Base-by-base conservation (phyloP, 208 protist genomes). In the Trypanosoma caninum region DNA sequence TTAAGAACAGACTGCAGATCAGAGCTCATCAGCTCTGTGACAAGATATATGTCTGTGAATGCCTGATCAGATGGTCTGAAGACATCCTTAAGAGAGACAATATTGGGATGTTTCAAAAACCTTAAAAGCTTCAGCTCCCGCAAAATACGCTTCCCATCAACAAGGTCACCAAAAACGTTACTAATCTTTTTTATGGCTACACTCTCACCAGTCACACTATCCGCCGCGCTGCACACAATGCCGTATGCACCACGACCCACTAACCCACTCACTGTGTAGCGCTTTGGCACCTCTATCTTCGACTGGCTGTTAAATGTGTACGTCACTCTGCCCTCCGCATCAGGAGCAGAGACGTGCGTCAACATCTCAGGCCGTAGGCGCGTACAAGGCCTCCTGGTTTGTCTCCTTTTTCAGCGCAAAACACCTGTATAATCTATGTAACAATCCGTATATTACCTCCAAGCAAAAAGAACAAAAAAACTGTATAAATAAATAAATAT, bases 111-210 rank as follows among this genome's bases (percentile, higher is more conserved):
- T 23, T 78, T 55, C 9, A 93, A 57, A 48, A 82, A 87, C 35
- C 60, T 54, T 11, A 95, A 61, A 23, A 95, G 57, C 59, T 89
- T 92, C 8, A 93, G 54, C 58, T 95, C 89, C 1, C 89, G 82
- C 68, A 95, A 55, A 14, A 89, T 81, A 10, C 89, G 85, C 59
- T 87, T 73, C 20, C 96, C 69, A 30, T 99, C 70, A 34, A 94
- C 84, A 18, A 98, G 72, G 61, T 99, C 97, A 40, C 98, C 85
- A 35, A 99, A 87, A 10, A 97, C 89, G 27, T 97, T 91, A n/a
- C 64, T 74, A 33, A 99, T 97, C 64, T 99, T 99, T 69, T 99
- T 99, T 44, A 99, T 98, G 4, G 98, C 98, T 7, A 99, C 96
- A 2, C 83, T 68, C 41, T 82, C 69, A 6, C 77, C 79, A 7